Percentiles rank a stretch among this genome's conserved stretches.
These are phyloP conservation scores for Epichloe sibirici DNA, from an alignment of 2,329 filamentous ascomycete genomes.

Conservation along the genomic window DNA sequence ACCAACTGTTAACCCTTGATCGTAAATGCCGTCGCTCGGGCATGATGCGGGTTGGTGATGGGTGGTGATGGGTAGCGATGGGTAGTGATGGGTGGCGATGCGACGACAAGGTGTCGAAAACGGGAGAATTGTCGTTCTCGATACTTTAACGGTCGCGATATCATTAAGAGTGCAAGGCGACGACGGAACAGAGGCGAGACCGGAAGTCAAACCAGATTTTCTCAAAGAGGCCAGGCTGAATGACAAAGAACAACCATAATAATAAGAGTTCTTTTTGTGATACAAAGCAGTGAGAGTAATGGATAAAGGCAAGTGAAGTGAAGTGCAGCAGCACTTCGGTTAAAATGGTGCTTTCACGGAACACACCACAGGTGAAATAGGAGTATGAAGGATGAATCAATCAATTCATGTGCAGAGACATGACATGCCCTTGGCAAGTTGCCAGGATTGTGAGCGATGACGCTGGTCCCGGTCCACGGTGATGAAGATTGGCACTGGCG, in stretches of 20 bases:
- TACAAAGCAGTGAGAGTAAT: neutral
- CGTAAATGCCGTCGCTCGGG: neutral
- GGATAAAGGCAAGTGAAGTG: neutral
- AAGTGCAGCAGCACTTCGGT: too few species aligned
- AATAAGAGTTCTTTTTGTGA: neutral
- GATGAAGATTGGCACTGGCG: neutral
- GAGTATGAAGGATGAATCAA: neutral
- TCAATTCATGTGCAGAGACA: neutral
- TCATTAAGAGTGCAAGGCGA: neutral
- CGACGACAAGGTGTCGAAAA: neutral
- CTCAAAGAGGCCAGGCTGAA: neutral
- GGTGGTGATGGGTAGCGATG: neutral
- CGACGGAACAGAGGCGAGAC: neutral
- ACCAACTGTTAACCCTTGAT: conserved; percentile 2
- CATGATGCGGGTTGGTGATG: conserved; percentile 1
- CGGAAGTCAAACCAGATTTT: neutral
- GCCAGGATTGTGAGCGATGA: neutral
- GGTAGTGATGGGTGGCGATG: neutral
- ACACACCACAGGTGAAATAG: neutral
- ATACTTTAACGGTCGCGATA: neutral
- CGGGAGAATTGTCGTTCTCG: neutral
- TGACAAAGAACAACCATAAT: too few species aligned
- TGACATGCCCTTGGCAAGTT: neutral
- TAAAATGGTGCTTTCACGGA: neutral
- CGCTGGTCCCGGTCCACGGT: conserved; percentile 1